Evolutionary conservation across 257 asterid genomes (phyloP), one percentile per base, ranked within the genome.

Genomic region (Ophiorrhiza pumila): DNA sequence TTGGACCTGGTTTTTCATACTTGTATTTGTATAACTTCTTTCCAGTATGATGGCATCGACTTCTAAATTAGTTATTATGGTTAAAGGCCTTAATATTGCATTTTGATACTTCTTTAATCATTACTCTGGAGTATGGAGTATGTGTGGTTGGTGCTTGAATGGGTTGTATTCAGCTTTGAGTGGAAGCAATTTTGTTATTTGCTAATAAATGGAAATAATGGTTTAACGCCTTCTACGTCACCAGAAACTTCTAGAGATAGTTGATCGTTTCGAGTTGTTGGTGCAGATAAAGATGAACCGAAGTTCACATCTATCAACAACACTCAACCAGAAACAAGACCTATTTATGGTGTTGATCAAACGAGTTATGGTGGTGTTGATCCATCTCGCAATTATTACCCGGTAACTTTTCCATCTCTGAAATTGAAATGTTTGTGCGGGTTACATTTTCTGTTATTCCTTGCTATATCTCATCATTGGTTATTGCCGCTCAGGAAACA

Each of bases 331-430:
- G 90, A 84, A 82, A 66, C 76, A 23, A 86, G 83, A 71, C 80
- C 90, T 58, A 55, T 81, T 47, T 86, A 85, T 79, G 77, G 66
- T 67, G 83, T 71, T 64, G 87, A 88, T 75, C 97, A 82, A 75
- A 46, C 82, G 31, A 73, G 80, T 80, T 91, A 85, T 77, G 85
- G 82, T 71, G 84, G n/a, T 74, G 81, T 77, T 62, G 91, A 81
- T 59, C 69, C 89, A 61, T 71, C 95, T 81, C 93, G 82, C 76
- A 83, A 43, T 73, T 91, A 88, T 80, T 87, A 85, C 78, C 85
- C 46, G 88, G 99, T 94, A 79, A 62, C 56, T 74, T 46, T 68
- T 59, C 72, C 73, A 56, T 43, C 53, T 61, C 68, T 45, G 49
- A 58, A 6, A 65, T 22, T 41, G 35, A 50, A 62, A 42, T 62